A percentile compares a stretch with the other conserved stretches of the same genome.
Conservation (phyloP, 495 filamentous ascomycete genomes). For the Penicillium roqueforti region DNA sequence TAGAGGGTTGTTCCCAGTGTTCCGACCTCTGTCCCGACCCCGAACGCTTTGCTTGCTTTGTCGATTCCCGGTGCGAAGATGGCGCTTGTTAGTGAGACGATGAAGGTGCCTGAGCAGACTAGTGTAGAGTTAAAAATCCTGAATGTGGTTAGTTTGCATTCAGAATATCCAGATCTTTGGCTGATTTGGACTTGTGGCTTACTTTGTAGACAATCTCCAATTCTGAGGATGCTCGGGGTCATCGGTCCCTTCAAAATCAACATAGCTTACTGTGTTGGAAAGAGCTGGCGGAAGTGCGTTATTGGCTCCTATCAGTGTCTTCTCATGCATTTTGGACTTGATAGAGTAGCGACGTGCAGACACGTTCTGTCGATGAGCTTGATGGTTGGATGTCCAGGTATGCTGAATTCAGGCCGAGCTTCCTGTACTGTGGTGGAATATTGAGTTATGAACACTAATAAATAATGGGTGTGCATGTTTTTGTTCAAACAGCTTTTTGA, state of each 20-base stretch:
- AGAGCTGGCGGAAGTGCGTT: slow-evolving; percentile 42
- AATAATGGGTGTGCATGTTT: not conserved
- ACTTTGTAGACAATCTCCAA: slow-evolving; percentile 39
- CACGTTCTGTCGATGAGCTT: not conserved
- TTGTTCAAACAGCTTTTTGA: not conserved
- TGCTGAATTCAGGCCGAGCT: too few relatives aligned
- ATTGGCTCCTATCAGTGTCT: slow-evolving; percentile 26
- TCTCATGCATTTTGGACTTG: slow-evolving; percentile 7
- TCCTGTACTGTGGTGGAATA: too few relatives aligned
- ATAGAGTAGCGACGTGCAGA: not conserved
- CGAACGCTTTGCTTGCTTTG: slow-evolving; percentile 41
- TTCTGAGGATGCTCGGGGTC: slow-evolving; percentile 53
- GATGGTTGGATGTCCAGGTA: not conserved
- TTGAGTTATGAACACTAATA: too few relatives aligned
- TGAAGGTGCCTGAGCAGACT: slow-evolving; percentile 48
- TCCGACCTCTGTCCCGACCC: slow-evolving; percentile 45
- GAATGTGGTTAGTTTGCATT: not conserved
- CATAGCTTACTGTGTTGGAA: slow-evolving; percentile 39
- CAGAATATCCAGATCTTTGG: too few relatives aligned
- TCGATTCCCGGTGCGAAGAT: slow-evolving; percentile 51
- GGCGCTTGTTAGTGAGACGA: slow-evolving; percentile 48
- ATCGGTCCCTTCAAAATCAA: slow-evolving; percentile 48
- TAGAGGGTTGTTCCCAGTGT: slow-evolving; percentile 52
- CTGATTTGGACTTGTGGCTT: slow-evolving; percentile 12
- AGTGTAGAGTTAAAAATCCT: slow-evolving; percentile 31